A percentile compares a stretch with the other conserved stretches of the same genome.
Evolutionary conservation across 2,329 filamentous ascomycete genomes (phyloP).

Genomic region (Colletotrichum gigasporum): DNA sequence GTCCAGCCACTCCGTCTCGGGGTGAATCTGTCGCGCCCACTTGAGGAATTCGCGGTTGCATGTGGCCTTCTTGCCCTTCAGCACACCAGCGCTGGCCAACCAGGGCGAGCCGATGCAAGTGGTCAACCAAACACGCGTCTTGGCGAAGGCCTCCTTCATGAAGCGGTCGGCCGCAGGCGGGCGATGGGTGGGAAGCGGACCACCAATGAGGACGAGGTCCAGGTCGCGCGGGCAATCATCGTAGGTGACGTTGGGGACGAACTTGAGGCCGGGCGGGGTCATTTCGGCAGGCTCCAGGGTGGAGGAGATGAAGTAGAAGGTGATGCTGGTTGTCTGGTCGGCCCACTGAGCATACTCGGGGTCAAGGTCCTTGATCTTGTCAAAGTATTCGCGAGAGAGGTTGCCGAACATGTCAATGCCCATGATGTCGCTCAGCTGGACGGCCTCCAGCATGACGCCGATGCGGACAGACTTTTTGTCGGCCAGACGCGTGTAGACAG

Average conservation of each 20-base stretch:
- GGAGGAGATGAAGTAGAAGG: slow-evolving; percentile 49
- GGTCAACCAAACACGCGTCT: slow-evolving; percentile 46
- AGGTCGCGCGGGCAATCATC: slow-evolving; percentile 50
- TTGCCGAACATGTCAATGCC: slow-evolving; percentile 51
- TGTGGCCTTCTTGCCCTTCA: slow-evolving; percentile 49
- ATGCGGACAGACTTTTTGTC: slow-evolving; percentile 42
- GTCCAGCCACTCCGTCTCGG: slow-evolving; percentile 46
- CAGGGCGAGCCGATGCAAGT: slow-evolving; percentile 50
- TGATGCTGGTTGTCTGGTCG: slow-evolving; percentile 39
- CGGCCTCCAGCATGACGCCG: slow-evolving; percentile 48
- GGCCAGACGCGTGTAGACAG: slow-evolving; percentile 2
- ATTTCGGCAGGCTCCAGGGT: slow-evolving; percentile 41
- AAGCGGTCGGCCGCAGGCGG: slow-evolving; percentile 44
- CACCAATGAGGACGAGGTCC: slow-evolving; percentile 50
- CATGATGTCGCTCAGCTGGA: slow-evolving; percentile 50
- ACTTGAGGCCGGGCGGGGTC: slow-evolving; percentile 42
- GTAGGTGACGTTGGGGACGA: slow-evolving; percentile 49
- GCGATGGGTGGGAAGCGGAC: slow-evolving; percentile 41
- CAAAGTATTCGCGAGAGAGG: slow-evolving; percentile 39
- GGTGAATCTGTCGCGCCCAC: slow-evolving; percentile 39
- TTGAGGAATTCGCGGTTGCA: slow-evolving; percentile 45
- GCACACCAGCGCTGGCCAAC: slow-evolving; percentile 45
- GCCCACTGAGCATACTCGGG: slow-evolving; percentile 34
- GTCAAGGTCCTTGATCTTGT: slow-evolving; percentile 34
- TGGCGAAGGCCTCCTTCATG: slow-evolving; percentile 44